Conservation (phyloP, 495 filamentous ascomycete genomes). For the Rhizodiscina lignyota region DNA sequence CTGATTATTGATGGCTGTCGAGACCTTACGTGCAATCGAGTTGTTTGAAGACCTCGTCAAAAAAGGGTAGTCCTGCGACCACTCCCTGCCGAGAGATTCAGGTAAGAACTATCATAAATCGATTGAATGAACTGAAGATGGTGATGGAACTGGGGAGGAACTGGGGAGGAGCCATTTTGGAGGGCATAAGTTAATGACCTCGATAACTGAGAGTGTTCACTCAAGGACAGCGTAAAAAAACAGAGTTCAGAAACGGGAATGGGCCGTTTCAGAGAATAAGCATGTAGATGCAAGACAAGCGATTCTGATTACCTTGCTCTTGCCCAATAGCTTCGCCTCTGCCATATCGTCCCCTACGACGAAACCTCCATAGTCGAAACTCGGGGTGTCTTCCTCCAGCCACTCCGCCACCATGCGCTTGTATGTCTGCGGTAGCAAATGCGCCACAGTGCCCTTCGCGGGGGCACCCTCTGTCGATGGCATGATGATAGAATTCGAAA, state of each 20-base stretch:
- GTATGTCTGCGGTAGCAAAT: constrained; percentile 73
- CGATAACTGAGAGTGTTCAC: no score
- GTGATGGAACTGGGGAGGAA: no score
- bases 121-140: no score
- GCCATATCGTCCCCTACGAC: constrained; percentile 70
- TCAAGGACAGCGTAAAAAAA: no score
- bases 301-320: constrained; percentile 40
- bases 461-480: constrained; percentile 33
- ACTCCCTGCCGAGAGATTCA: constrained; percentile 34
- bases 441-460: constrained; percentile 54
- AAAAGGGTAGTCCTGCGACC: constrained; percentile 85
- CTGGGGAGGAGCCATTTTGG: no score
- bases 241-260: no score
- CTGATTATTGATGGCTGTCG: constrained; percentile 1
- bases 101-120: no score
- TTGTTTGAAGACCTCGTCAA: constrained; percentile 84
- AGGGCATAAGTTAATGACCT: no score
- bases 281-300: no score
- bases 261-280: no score
- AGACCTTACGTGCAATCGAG: constrained; percentile 63
- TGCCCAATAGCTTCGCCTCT: constrained; percentile 76
- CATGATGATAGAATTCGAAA: no score
- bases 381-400: constrained; percentile 91
- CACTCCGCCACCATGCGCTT: constrained; percentile 65
- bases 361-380: constrained; percentile 92